Evolutionary conservation across 352 stramenopile genomes (phyloP), one percentile per base, ranked within the genome.

Genomic region (Phytophthora sp.): DNA sequence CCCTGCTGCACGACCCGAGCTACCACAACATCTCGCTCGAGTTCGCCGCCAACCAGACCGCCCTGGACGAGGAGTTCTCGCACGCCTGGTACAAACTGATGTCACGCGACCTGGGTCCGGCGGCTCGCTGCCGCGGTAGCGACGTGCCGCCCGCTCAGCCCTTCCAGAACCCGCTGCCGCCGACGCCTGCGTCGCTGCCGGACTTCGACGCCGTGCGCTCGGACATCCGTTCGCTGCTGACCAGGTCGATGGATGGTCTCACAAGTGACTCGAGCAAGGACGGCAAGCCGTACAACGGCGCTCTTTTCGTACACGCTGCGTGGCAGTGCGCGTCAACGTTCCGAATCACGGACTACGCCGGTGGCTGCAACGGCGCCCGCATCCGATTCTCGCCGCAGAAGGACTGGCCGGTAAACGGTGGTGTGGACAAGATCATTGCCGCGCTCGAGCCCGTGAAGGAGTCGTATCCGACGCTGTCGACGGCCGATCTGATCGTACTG

Each of bases 401-500:
- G n/a, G n/a, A n/a, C n/a, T n/a, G n/a, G n/a, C n/a, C n/a, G n/a
- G n/a, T 83, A 35, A 98, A 98, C 62, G 86, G 88, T 21, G 92
- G 91, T 24, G 69, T 98, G 8, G 62, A 71, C 46, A 84, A 79
- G 42, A 88, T 86, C 49, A 69, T 97, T 11, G 73, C 79, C 21
- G 74, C 93, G n/a, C 78, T 98, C 8, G 82, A 96, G 49, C 70
- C 82, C 8, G 74, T 98, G 27, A 97, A 98, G 71, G 73, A 86
- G n/a, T 89, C 96, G 56, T 90, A 97, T 71, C 80, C 89, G 15
- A 79, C 71, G 35, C 82, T 98, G 38, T 89, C 78, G 13, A 98
- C 97, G 65, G 90, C 90, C 3, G 96, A 99, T 74, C 71, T 98
- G 46, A 98, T 95, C 65, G 97, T 94, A 4, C 82, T 98, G 30